A percentile compares a stretch with the other conserved stretches of the same genome.
phyloP scores from a whole-genome alignment of 768 basidiomycete genomes.

The Trametes coccinea region DNA sequence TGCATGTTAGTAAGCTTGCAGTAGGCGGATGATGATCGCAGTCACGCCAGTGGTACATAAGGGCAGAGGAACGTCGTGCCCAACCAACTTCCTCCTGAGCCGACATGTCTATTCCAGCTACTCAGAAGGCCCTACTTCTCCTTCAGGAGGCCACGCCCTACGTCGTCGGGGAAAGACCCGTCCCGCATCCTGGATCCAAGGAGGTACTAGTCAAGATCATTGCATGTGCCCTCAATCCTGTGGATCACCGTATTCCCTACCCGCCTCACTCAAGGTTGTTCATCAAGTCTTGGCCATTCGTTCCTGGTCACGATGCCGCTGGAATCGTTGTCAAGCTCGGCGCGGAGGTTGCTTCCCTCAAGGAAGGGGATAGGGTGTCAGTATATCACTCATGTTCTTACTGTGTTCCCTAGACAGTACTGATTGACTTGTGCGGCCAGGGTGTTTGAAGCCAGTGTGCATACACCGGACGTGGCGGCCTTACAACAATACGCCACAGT shows the following conservation, averaged over 20 bases:
- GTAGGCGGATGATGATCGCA: too few relatives aligned
- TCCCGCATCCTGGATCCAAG: conserved; percentile 36
- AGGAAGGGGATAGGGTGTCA: conserved; percentile 41
- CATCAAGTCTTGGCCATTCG: conserved; percentile 37
- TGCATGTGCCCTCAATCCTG: conserved; percentile 34
- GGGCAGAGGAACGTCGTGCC: too few relatives aligned
- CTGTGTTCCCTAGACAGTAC: too few relatives aligned
- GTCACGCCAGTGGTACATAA: too few relatives aligned
- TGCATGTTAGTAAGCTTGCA: too few relatives aligned
- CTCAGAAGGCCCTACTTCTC: conserved; percentile 21
- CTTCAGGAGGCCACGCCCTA: background rate
- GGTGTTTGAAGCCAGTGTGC: too few relatives aligned
- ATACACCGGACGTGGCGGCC: background rate
- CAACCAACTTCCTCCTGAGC: background rate
- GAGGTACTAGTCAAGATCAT: conserved; percentile 36
- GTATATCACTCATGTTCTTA: conserved; percentile 6
- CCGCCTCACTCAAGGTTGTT: conserved; percentile 27
- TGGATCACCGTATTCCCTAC: conserved; percentile 39
- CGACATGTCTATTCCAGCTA: conserved; percentile 1
- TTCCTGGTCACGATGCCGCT: conserved; percentile 41
- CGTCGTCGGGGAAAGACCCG: conserved; percentile 37
- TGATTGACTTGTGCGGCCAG: too few relatives aligned
- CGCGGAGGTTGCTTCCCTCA: conserved; percentile 38
- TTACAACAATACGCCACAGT: conserved; percentile 31
- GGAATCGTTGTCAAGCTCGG: conserved; percentile 42